Evolutionary conservation across 2,329 filamentous ascomycete species (phyloP).

Genomic region (Trichoderma atroviride): DNA sequence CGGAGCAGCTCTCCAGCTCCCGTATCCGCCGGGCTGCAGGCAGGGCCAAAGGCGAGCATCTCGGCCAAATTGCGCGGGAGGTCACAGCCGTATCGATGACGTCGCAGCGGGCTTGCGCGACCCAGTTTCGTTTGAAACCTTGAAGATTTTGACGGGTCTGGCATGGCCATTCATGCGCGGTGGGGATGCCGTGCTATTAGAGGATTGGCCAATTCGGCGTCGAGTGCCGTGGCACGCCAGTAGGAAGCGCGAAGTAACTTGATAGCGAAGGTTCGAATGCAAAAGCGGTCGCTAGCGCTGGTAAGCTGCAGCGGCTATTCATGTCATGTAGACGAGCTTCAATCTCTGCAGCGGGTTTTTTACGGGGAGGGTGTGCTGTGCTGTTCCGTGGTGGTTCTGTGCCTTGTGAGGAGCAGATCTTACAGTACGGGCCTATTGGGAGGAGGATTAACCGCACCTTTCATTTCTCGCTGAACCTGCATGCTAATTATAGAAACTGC

Average conservation of each 20-base stretch:
- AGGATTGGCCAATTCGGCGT: conserved; percentile 24
- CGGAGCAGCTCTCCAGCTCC: conserved; percentile 3
- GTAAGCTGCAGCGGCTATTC: conserved; percentile 11
- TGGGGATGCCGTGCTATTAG: neutral
- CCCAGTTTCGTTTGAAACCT: conserved; percentile 11
- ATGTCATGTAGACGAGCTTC: conserved; percentile 11
- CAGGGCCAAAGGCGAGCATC: conserved; percentile 11
- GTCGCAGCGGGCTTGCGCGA: conserved; percentile 19
- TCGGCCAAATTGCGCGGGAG: conserved; percentile 23
- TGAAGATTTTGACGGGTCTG: conserved; percentile 10
- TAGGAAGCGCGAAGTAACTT: neutral
- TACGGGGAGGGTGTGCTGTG: conserved; percentile 2
- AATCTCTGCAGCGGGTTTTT: neutral
- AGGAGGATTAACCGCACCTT: neutral
- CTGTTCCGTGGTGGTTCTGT: neutral
- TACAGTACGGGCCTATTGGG: neutral
- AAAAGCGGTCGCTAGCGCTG: neutral
- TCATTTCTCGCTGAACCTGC: neutral
- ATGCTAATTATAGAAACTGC: neutral
- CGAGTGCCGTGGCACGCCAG: conserved; percentile 7
- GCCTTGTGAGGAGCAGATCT: conserved; percentile 1
- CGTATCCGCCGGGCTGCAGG: conserved; percentile 21
- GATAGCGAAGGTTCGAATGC: neutral
- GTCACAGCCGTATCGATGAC: conserved; percentile 25
- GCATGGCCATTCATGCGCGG: neutral